Evolutionary conservation across 192 early-diverging fungal genomes (phyloP), one percentile per base, ranked within the genome.

Genomic region (Rhizoclosmatium sp.): DNA sequence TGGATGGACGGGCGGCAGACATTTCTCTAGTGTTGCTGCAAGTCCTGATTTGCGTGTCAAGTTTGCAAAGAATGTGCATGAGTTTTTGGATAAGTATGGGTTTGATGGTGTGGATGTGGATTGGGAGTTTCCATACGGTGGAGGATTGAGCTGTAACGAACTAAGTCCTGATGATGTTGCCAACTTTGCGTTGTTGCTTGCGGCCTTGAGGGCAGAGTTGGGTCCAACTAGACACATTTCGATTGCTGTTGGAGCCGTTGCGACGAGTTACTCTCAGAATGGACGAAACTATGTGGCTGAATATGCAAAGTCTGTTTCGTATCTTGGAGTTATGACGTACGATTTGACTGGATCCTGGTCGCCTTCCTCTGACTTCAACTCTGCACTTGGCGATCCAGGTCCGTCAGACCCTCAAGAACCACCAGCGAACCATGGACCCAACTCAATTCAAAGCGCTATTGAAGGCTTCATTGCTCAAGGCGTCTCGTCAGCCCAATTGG

Each of bases 71-170:
- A 65, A 64, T 31, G 40, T 66, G 10, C n/a, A 23, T 3, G 12
- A 3, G 39, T 80, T 79, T 48, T 40, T 77, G 1, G 58, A 79
- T 2, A 79, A 73, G 42, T 45, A 80, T 65, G 49, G 65, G 23
- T 78, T 78, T 41, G 79, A 80, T 48, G 79, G 79, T 12, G 75
- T 80, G 31, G 79, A 80, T 47, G 71, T 80, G 39, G 79, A 80
- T 51, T 80, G 76, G 79, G 76, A 80, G 47, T 80, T 71, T 67
- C 74, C 74, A 12, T 19, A 41, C 69, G 44, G 23, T 12, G 44
- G 46, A n/a, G 74, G 74, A n/a, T n/a, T 67, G 3, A 4, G 4
- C 10, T 67, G 60, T 44, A 39, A 41, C n/a, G 62, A 21, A 23
- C 7, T 39, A 0, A 23, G n/a, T 45, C 12, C 49, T 1, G 42